Percentiles rank a stretch among this genome's conserved stretches.
phyloP scores from a whole-genome alignment of 495 filamentous ascomycete species.

The Penicillium macrosclerotiorum region DNA sequence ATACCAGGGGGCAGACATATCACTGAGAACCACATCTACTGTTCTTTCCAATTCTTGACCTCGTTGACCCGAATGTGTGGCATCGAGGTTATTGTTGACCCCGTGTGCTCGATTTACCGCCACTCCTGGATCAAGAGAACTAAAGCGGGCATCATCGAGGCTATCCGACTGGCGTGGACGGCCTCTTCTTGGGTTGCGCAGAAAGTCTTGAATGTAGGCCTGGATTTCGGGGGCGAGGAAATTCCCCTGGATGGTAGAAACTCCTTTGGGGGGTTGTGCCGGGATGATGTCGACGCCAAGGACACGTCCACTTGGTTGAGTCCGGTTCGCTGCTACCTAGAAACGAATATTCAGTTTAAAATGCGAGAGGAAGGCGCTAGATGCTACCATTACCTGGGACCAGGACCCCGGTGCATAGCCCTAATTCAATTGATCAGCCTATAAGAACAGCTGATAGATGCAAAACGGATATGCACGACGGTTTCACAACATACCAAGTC shows the following conservation, averaged over 20 bases:
- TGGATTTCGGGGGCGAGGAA: constrained; percentile 73
- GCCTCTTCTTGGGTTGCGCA: constrained; percentile 63
- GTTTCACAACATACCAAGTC: constrained; percentile 61
- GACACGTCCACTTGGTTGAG: constrained; percentile 71
- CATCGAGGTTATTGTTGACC: too few species aligned
- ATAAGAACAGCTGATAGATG: too few species aligned
- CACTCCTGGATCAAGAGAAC: constrained; percentile 14
- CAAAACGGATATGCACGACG: background rate
- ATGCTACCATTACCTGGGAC: constrained; percentile 71
- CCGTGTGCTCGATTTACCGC: too few species aligned
- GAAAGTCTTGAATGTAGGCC: constrained; percentile 67
- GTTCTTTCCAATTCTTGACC: constrained; percentile 40
- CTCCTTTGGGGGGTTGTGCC: constrained; percentile 81
- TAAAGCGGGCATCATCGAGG: constrained; percentile 9
- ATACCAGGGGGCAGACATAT: constrained; percentile 97
- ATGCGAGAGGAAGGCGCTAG: background rate
- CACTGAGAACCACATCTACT: constrained; percentile 93
- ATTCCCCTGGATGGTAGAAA: constrained; percentile 90
- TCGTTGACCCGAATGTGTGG: too few species aligned
- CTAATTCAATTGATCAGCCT: too few species aligned
- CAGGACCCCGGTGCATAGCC: constrained; percentile 93
- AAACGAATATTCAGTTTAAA: background rate
- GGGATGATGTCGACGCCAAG: constrained; percentile 93
- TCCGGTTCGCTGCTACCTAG: constrained; percentile 79
- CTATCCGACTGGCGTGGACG: constrained; percentile 34